Evolutionary conservation across 148 eudicot genomes (phyloP), one percentile per base, ranked within the genome.

Genomic region (Silene uniflora): DNA sequence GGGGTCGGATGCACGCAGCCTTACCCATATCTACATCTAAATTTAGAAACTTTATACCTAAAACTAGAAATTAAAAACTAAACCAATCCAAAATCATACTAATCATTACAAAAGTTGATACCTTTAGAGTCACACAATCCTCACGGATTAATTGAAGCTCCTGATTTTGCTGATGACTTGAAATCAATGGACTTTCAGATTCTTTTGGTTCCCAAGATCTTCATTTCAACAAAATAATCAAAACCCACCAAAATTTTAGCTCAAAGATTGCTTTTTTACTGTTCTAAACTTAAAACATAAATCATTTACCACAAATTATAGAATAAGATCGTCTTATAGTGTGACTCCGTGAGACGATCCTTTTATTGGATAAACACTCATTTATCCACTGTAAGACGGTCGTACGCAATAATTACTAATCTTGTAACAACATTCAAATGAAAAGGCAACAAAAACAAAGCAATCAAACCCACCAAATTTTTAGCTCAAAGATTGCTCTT

Each of bases 111-210:
- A 67, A 76, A 75, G 59, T 21, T 32, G 0, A n/a, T 77, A 85
- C 91, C 90, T 89, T 91, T 79, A 83, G 79, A 21, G 91, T 87
- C n/a, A 56, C 79, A 71, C 97, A 91, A 68, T 91, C 96, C 75
- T 89, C 89, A 52, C 91, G 82, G 44, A 88, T 84, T 75, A 90
- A 80, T 83, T 86, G 82, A 72, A 91, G 78, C 86, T 91, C 91
- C 73, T 90, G 89, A 56, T 88, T 91, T n/a, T 73, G 86, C 74
- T 86, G 84, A 70, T 68, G 87, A 76, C 78, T 86, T 56, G 91
- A 85, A 71, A 90, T 81, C 58, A 91, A 67, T 81, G 81, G 90
- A 47, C 76, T 82, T n/a, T 79, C 82, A 14, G 97, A 86, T 89
- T 91, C 96, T 54, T 78, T 85, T 7, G 91, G 88, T 24, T 75